Percentiles rank a stretch among this genome's conserved stretches.
Conservation (phyloP, 169 alveolate genomes). For the Eimeria zaria region DNA sequence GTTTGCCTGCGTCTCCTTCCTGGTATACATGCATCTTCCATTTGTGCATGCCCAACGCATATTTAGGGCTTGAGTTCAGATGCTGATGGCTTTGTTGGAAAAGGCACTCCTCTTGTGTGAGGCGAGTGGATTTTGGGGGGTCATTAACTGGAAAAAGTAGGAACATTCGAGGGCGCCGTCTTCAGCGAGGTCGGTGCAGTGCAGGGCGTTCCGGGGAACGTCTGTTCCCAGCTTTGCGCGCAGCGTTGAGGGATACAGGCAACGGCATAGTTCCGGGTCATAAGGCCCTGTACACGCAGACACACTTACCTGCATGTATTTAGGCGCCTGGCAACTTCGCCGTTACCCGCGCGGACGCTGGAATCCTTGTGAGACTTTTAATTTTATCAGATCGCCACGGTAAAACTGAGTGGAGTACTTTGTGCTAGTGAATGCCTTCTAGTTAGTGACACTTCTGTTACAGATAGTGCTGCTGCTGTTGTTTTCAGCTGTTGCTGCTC, state of each 20-base stretch:
- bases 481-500: not conserved
- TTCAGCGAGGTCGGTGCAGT: conserved; percentile 96
- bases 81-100: not conserved
- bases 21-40: not conserved
- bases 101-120: too few species aligned
- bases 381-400: too few species aligned
- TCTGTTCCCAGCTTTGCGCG: conserved; percentile 95
- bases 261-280: conserved; percentile 95
- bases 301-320: not conserved
- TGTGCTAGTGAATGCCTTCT: not conserved
- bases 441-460: not conserved
- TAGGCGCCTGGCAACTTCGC: not conserved
- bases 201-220: conserved; percentile 94
- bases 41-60: not conserved
- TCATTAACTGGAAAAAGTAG: conserved; percentile 67
- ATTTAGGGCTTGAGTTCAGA: not conserved
- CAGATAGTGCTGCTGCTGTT: not conserved
- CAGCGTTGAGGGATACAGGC: conserved; percentile 92
- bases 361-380: not conserved
- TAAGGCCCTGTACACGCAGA: conserved; percentile 91
- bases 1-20: not conserved
- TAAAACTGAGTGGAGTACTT: not conserved
- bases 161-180: conserved; percentile 94
- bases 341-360: not conserved
- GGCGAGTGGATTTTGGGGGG: not conserved